phyloP scores from a whole-genome alignment of 1,284 basidiomycete species.

The Moesziomyces globuligerus region DNA sequence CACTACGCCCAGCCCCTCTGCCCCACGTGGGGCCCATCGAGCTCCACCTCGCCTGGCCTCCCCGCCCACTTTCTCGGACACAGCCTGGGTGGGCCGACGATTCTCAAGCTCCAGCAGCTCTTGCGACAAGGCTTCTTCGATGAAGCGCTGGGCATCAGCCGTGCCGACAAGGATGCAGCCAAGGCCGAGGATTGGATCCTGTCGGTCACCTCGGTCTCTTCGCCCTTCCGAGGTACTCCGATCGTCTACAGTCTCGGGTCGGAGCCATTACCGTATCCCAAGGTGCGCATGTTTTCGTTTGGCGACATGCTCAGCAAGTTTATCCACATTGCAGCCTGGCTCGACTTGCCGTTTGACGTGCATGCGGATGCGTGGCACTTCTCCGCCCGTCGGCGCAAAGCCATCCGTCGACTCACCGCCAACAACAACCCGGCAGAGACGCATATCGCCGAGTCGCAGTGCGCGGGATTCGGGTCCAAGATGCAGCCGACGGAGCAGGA shows the following conservation, averaged over 20 bases:
- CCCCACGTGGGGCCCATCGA: constrained; percentile 71
- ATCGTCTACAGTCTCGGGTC: constrained; percentile 51
- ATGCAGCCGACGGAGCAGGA: not conserved
- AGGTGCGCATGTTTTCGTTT: constrained; percentile 40
- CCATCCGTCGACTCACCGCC: not conserved
- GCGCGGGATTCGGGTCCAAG: no score
- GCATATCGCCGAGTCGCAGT: no score
- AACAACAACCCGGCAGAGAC: not conserved
- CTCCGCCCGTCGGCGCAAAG: constrained; percentile 7
- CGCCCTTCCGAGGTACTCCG: constrained; percentile 50
- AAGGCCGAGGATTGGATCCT: constrained; percentile 29
- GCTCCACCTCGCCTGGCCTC: not conserved
- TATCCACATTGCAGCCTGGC: constrained; percentile 43
- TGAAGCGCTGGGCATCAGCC: constrained; percentile 10
- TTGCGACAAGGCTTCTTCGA: constrained; percentile 48
- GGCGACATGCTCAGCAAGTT: constrained; percentile 47
- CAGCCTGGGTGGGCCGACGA: constrained; percentile 70
- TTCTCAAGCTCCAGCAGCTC: constrained; percentile 47
- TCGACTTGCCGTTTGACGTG: constrained; percentile 40
- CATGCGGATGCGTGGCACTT: constrained; percentile 51
- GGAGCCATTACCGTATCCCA: constrained; percentile 36
- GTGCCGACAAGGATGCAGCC: not conserved
- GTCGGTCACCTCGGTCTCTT: constrained; percentile 48
- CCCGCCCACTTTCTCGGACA: constrained; percentile 74
- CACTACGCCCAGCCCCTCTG: constrained; percentile 69